These are phyloP conservation scores for Debaryomyces sp. DNA, from an alignment of 1,139 yeast genomes.

Conservation along the genomic window DNA sequence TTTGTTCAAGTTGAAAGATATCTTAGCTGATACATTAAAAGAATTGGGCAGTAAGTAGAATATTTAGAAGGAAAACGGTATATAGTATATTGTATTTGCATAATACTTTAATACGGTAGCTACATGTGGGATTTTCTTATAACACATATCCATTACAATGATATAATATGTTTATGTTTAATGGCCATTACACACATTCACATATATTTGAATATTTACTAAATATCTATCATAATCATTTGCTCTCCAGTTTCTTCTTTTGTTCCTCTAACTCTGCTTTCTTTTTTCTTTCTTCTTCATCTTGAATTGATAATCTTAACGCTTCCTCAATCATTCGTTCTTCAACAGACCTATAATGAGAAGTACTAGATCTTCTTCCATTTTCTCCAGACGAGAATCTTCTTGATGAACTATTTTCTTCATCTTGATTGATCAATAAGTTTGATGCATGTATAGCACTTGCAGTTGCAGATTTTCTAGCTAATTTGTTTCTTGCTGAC, in stretches of 20 bases:
- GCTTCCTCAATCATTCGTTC: conserved; percentile 87
- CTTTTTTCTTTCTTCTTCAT: conserved; percentile 59
- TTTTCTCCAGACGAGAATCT: conserved; percentile 12
- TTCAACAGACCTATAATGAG: conserved; percentile 47
- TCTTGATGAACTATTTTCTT: conserved; percentile 18
- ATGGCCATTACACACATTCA: background rate
- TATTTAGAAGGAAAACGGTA: background rate
- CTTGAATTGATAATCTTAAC: conserved; percentile 68
- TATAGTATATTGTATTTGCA: background rate
- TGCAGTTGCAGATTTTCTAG: conserved; percentile 90
- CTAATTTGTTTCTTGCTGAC: conserved; percentile 74
- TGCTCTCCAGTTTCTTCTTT: conserved; percentile 3
- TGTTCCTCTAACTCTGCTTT: conserved; percentile 21
- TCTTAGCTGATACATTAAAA: conserved; percentile 58
- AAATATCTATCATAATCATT: background rate
- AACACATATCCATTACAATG: background rate
- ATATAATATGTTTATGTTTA: background rate
- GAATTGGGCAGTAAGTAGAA: conserved; percentile 29
- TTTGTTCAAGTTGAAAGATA: conserved; percentile 70
- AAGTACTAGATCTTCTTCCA: conserved; percentile 17
- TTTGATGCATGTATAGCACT: conserved; percentile 89
- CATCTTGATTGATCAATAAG: conserved; percentile 44
- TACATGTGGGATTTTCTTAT: too few species aligned
- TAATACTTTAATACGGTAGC: background rate
- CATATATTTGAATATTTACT: background rate